Base-by-base conservation (phyloP, 2,329 filamentous ascomycete species). In the Aspergillus caelatus region DNA sequence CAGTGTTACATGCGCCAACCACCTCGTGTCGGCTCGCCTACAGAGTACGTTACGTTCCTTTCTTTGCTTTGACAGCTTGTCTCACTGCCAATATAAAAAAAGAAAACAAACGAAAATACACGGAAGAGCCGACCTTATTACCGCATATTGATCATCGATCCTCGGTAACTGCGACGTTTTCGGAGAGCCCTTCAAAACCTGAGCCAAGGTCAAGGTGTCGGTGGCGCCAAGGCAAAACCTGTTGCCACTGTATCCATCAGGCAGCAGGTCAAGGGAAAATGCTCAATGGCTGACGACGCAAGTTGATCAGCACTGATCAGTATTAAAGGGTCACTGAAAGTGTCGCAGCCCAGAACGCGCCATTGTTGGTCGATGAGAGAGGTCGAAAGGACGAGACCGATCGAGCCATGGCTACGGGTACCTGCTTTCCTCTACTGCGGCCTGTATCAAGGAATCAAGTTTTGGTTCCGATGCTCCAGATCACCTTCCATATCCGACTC, bases 321-420 rank as follows among this genome's bases (percentile, higher is more conserved):
- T 7, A 45, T 46, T 54, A n/a, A 34, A 54, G 52, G 52, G 52
- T 54, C 52, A 36, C 30, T 19, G 52, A 14, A 36, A 21, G 28
- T 36, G 52, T 54, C 52, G 30, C 52, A 54, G 52, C 28, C 30
- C 14, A 19, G 28, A n/a, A 36, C 2, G 14, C 52, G 21, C 48
- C 48, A 36, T 54, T 36, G 52, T 54, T 36, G 52, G 52, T 36
- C 19, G 8, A 28, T 19, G 23, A 52, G 26, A 41, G 28, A 28
- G 23, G 26, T 34, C 39, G 39, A 41, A 41, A 19, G 16, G 52
- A 54, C 52, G 30, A 21, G 32, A 36, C n/a, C n/a, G 32, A 55
- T 41, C 32, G 30, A 39, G 52, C 52, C 52, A 55, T 55, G 52
- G 52, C 28, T 41, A 26, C 52, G 52, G 52, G 52, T 54, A 54